Base-by-base conservation (phyloP, 2,329 filamentous ascomycete species). In the Hypoxylon sp. region DNA sequence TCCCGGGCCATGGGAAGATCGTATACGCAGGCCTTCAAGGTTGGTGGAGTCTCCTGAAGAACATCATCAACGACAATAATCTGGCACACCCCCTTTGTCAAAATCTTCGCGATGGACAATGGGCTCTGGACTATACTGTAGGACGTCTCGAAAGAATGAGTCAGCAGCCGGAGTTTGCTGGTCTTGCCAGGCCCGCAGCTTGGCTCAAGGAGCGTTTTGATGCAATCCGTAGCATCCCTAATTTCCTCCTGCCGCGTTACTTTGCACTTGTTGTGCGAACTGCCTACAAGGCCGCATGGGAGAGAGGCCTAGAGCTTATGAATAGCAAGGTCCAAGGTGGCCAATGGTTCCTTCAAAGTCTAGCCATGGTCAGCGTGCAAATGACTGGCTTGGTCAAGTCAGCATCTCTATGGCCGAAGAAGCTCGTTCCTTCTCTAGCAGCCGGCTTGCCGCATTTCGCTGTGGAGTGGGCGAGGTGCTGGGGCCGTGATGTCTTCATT, bases 11-110 rank as follows among this genome's bases (percentile, higher is more conserved):
- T 77, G 95, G 95, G 2, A 90, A 92, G 66, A 86, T 98, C 46
- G 93, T 98, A 1, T 99, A 98, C 79, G 95, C 95, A 67, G 96
- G 96, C 68, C 86, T 99, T n/a, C 96, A 99, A 79, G 97, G 97
- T 40, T 99, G 96, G 95, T 97, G 95, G 94, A 98, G 94, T 78
- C 85, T 97, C 0, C 83, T 99, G 46, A 91, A 94, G 74, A 86
- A 92, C 64, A 91, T 99, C 69, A 92, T 98, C 74, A 88, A 86
- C 56, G 90, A 96, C 71, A 99, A 99, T 79, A 90, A 98, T 77
- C 88, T 99, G 7, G 96, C 93, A 0, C 96, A 99, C 78, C 93
- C 96, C 0, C 86, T 99, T 10, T 98, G 95, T 80, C 91, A 98
- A 76, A 95, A 99, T 77, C 87, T 99, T 4, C 91, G 96, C 56